Percentiles rank a stretch among this genome's conserved stretches.
These are phyloP conservation scores for Dactylonectria estremocensis DNA, from an alignment of 2,329 filamentous ascomycete species.

Conservation along the genomic window DNA sequence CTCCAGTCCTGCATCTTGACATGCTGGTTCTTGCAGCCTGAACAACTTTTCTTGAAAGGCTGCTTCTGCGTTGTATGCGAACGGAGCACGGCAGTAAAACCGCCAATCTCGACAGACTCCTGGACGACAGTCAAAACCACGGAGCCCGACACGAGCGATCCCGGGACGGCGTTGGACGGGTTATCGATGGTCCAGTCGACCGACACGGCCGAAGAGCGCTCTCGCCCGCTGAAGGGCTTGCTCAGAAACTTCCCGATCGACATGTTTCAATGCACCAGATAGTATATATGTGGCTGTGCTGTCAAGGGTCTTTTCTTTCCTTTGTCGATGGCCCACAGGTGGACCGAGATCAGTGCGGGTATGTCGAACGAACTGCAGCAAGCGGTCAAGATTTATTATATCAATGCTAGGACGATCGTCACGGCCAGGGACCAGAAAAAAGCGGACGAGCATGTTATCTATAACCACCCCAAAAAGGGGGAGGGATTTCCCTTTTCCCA, in stretches of 20 bases:
- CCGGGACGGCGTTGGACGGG: slow-evolving; percentile 86
- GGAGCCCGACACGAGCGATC: slow-evolving; percentile 87
- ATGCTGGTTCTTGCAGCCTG: slow-evolving; percentile 78
- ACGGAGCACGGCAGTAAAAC: slow-evolving; percentile 79
- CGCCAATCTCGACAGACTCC: slow-evolving; percentile 74
- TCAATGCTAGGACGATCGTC: background rate
- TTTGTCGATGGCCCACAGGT: background rate
- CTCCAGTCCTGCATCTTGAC: slow-evolving; percentile 84
- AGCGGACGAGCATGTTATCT: background rate
- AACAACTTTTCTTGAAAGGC: slow-evolving; percentile 83
- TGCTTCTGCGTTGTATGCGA: slow-evolving; percentile 82
- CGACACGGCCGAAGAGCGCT: slow-evolving; percentile 47
- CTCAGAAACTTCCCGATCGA: background rate
- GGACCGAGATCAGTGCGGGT: background rate
- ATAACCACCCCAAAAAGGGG: background rate
- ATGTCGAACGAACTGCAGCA: background rate
- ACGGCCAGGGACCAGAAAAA: background rate
- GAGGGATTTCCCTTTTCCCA: background rate
- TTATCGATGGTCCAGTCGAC: slow-evolving; percentile 80
- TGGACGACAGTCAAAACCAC: slow-evolving; percentile 80
- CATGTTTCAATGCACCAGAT: background rate
- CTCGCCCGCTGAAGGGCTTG: background rate
- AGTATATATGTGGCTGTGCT: background rate
- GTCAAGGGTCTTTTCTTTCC: background rate
- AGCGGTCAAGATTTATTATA: background rate